Base-by-base conservation (phyloP, 2,329 filamentous ascomycete species). In the Hymenoscyphus occultus region DNA sequence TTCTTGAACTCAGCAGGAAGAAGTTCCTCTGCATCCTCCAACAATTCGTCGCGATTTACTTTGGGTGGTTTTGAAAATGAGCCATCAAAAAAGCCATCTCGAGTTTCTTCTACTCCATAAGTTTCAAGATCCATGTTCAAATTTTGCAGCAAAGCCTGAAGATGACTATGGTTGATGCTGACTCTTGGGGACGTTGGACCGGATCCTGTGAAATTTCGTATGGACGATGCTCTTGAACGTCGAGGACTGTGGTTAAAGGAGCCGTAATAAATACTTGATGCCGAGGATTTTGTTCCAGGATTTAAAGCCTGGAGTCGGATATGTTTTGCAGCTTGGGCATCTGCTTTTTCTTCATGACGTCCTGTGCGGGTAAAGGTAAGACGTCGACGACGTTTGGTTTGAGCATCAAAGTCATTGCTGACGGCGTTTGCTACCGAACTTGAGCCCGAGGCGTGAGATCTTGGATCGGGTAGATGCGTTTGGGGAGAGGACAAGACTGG, bases 1-100 rank as follows among this genome's bases (percentile, higher is more conserved):
- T 82, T 80, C 56, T 78, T 77, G 65, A 84, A 81, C 5, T 77
- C 77, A 39, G 74, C 74, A 0, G 83, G 83, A 13, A 86, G 75
- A 28, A 81, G 83, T 13, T 74, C 71, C 65, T 79, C 76, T 5
- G 80, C 79, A 45, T 78, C 75, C 64, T 75, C 75, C 69, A 78
- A 73, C 16, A 83, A 74, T 14, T 80, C 76, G 2, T 79, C 74
- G 13, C 72, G 71, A 61, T 80, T 74, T 13, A 78, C 63, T 2
- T 77, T 72, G 3, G 78, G 73, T 0, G 80, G 78, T 56, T 79
- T 79, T n/a, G 74, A 74, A 63, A 80, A 80, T 1, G 76, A 71
- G 5, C 76, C 77, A 71, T 80, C 78, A 64, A 80, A 80, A 66
- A 80, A 80, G 2, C 78, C 78, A 73, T 80, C 78, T 64, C 78